Base-by-base conservation (phyloP, 2,329 filamentous ascomycete species). In the Neopestalotiopsis sp. region DNA sequence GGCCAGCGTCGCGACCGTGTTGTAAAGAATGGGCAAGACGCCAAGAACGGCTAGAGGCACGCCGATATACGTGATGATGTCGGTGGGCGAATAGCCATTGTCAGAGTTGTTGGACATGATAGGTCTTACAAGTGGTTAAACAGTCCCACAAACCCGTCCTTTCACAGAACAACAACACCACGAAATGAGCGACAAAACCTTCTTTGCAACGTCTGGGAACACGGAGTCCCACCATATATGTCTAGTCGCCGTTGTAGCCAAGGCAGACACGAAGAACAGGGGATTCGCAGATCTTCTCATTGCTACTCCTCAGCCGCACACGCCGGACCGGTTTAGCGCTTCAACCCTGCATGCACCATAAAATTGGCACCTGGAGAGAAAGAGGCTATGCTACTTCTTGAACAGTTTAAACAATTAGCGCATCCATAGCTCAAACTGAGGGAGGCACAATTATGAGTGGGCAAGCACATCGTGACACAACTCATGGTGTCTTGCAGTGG, bases 11-110 rank as follows among this genome's bases (percentile, higher is more conserved):
- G 85, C 83, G 66, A 88, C 80, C 24, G 87, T 90, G 74, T 91
- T 92, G 80, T 91, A 92, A 58, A 92, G 81, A 65, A 91, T 91
- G 0, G 90, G 90, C 5, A 91, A 81, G 28, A 91, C 85, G 58
- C 86, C 87, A 2, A 90, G 77, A 2, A 90, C 83, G 1, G 86
- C 88, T 20, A 91, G 80, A 2, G 89, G 89, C 2, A 91, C 80
- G 72, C 86, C 85, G 52, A 88, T 83, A 68, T 86, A 87, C 30
- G 86, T 88, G 76, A 88, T 88, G 68, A 88, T 84, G 70, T 88
- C 83, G 10, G 82, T 79, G 56, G 83, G 78, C 6, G 78, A 80
- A 40, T 69, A 66, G 65, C 68, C 67, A 13, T 70, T 65, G 30
- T 67, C 65, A 58, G 49, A 20, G 65, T 52, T 66, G 28, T 32